Percentiles rank a stretch among this genome's conserved stretches.
phyloP scores from a whole-genome alignment of 139 green algal genomes.

The Tetradesmus obliquus region DNA sequence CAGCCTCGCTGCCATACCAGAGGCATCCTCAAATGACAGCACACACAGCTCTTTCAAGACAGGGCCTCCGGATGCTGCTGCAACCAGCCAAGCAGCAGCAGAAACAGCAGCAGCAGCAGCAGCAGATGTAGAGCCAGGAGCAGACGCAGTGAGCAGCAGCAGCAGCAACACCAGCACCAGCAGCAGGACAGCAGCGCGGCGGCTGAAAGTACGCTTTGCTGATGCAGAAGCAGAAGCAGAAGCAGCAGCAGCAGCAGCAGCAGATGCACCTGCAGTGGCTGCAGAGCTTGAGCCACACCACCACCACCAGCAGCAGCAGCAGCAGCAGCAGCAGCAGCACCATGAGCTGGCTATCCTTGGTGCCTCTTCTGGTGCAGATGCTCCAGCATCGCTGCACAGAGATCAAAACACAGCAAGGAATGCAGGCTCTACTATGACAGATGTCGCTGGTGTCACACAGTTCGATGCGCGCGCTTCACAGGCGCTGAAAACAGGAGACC shows the following conservation, averaged over 20 bases:
- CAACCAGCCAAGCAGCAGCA: background rate
- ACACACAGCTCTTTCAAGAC: background rate
- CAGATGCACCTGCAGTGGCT: background rate
- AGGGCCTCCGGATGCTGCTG: background rate
- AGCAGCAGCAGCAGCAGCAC: background rate
- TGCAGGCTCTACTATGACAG: background rate
- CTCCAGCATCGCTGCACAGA: background rate
- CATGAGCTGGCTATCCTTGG: background rate
- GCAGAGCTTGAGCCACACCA: background rate
- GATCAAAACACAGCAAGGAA: background rate
- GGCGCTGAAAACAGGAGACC: background rate
- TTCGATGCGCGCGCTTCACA: background rate
- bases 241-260: background rate
- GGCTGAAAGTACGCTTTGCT: background rate
- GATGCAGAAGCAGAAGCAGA: background rate
- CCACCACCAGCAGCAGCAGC: constrained; percentile 9
- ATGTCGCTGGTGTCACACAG: background rate
- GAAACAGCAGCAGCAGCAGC: background rate
- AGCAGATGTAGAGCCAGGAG: background rate
- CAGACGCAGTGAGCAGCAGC: constrained; percentile 2
- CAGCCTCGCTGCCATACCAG: background rate
- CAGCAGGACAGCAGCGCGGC: background rate
- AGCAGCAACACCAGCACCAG: background rate
- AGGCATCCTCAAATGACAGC: background rate
- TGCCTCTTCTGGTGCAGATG: background rate